Evolutionary conservation across 179 eudicot genomes (phyloP).

Genomic region (Silene vulgaris): DNA sequence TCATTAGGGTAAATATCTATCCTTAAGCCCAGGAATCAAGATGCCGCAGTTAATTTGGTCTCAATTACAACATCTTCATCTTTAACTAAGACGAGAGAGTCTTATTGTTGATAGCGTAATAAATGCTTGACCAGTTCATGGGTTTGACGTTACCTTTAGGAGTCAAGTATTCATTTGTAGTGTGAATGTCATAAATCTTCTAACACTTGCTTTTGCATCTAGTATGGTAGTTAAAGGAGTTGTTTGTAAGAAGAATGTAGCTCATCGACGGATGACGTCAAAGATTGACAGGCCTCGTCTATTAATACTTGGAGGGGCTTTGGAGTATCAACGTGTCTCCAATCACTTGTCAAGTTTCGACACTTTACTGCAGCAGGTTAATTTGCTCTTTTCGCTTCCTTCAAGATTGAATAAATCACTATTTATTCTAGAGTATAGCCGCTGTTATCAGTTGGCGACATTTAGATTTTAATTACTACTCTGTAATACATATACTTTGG

Average conservation of each 20-base stretch:
- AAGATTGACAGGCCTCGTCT: conserved; percentile 42
- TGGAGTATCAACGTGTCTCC: conserved; percentile 52
- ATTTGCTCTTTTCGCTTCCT: conserved; percentile 13
- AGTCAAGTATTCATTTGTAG: neutral
- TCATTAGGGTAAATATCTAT: neutral
- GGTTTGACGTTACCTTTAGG: neutral
- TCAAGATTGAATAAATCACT: neutral
- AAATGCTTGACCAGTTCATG: conserved; percentile 4
- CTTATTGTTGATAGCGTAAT: neutral
- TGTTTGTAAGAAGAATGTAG: conserved; percentile 56
- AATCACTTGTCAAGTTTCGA: conserved; percentile 45
- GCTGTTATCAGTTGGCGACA: neutral
- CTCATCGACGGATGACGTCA: conserved; percentile 50
- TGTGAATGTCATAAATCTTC: conserved; percentile 1
- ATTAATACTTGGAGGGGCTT: conserved; percentile 48
- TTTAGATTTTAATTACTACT: neutral
- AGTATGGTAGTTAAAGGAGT: conserved; percentile 49
- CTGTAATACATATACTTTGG: neutral
- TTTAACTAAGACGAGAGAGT: conserved; percentile 4
- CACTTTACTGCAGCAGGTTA: conserved; percentile 47
- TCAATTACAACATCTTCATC: neutral
- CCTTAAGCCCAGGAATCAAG: neutral
- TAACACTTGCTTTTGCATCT: neutral
- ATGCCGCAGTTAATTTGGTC: neutral
- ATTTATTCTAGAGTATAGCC: neutral